Evolutionary conservation across 2,329 filamentous ascomycete species (phyloP).

Genomic region (Zymoseptoria pseudotritici): DNA sequence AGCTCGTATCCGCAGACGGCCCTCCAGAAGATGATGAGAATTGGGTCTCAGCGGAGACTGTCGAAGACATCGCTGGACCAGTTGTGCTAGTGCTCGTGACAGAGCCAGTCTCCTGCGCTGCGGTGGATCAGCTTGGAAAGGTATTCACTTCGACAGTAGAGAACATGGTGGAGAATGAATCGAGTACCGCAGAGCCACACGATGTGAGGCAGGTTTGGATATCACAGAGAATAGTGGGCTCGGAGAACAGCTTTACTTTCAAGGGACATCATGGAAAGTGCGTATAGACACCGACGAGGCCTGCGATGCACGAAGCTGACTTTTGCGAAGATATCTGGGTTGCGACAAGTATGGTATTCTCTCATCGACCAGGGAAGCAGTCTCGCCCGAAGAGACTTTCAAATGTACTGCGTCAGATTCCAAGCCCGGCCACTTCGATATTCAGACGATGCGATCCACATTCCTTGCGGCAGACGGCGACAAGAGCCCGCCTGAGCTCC

Average conservation of each 20-base stretch:
- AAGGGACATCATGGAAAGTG: conserved; percentile 85
- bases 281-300: background rate
- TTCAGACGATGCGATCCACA: conserved; percentile 50
- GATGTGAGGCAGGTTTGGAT: conserved; percentile 96
- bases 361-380: conserved; percentile 69
- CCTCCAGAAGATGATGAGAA: conserved; percentile 64
- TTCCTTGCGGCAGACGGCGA: conserved; percentile 54
- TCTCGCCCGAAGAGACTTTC: conserved; percentile 79
- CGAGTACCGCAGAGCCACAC: conserved; percentile 83
- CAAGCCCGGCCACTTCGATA: conserved; percentile 19
- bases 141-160: conserved; percentile 77
- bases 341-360: conserved; percentile 78
- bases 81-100: conserved; percentile 76
- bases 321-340: conserved; percentile 63
- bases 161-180: conserved; percentile 79
- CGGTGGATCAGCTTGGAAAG: conserved; percentile 78
- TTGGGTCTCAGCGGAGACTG: conserved; percentile 79
- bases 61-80: conserved; percentile 71
- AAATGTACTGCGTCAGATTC: conserved; percentile 32
- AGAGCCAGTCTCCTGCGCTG: conserved; percentile 63
- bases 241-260: conserved; percentile 66
- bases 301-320: background rate
- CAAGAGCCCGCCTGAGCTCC: conserved; percentile 54
- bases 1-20: conserved; percentile 25
- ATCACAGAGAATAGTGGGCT: conserved; percentile 73